Evolutionary conservation across 768 basidiomycete genomes (phyloP).

Genomic region (Boletus coccyginus): DNA sequence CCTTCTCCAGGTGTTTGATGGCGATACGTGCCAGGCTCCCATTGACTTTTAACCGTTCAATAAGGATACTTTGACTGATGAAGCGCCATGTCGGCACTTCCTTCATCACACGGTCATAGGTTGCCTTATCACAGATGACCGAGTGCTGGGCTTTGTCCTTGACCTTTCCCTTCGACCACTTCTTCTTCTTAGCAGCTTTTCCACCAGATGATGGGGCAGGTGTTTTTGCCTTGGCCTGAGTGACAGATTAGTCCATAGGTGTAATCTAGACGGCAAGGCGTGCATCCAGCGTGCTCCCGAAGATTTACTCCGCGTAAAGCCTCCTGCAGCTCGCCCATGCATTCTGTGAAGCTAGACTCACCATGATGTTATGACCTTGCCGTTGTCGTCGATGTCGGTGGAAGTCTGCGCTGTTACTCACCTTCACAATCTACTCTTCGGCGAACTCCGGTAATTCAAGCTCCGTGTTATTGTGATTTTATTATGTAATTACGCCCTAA

Average conservation of each 20-base stretch:
- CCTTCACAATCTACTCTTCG: constrained; percentile 1
- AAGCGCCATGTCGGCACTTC: constrained; percentile 99
- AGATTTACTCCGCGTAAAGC: background rate
- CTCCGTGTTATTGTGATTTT: constrained; percentile 16
- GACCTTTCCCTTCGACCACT: constrained; percentile 99
- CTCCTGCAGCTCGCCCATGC: background rate
- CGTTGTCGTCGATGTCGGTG: constrained; percentile 28
- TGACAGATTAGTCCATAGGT: constrained; percentile 9
- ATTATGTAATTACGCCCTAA: constrained; percentile 22
- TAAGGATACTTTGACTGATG: constrained; percentile 97
- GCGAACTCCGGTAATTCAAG: constrained; percentile 17
- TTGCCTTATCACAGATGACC: constrained; percentile 90
- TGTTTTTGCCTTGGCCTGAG: constrained; percentile 77
- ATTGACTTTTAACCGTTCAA: constrained; percentile 97
- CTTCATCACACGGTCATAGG: constrained; percentile 93
- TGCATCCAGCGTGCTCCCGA: constrained; percentile 24
- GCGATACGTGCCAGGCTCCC: constrained; percentile 90
- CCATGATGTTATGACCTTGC: constrained; percentile 28
- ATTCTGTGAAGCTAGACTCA: constrained; percentile 17
- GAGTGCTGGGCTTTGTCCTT: constrained; percentile 99
- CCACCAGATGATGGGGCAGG: constrained; percentile 65
- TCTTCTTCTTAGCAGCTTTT: constrained; percentile 98
- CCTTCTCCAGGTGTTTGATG: constrained; percentile 90
- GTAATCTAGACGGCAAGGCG: constrained; percentile 16
- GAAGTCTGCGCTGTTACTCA: background rate